phyloP scores from a whole-genome alignment of 1,284 basidiomycete genomes.

The Sparassis latifolia region DNA sequence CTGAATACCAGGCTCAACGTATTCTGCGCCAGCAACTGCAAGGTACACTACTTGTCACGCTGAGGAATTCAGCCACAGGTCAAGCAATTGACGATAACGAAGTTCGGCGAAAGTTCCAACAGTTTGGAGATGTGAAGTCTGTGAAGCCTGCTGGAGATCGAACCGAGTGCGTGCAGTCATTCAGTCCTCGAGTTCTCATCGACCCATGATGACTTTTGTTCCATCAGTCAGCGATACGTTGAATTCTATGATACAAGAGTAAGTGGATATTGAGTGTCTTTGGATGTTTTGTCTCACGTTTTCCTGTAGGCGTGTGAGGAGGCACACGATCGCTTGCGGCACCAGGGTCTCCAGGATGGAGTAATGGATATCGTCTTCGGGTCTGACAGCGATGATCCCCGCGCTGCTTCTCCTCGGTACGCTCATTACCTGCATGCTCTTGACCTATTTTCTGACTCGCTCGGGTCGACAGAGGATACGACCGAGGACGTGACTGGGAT shows the following conservation, averaged over 20 bases:
- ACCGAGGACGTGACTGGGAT: slow-evolving; percentile 42
- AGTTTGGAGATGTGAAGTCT: slow-evolving; percentile 86
- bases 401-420: slow-evolving; percentile 21
- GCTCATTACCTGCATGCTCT: not conserved
- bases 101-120: slow-evolving; percentile 75
- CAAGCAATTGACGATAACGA: slow-evolving; percentile 78
- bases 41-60: slow-evolving; percentile 77
- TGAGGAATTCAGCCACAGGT: slow-evolving; percentile 62
- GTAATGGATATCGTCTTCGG: slow-evolving; percentile 82
- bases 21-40: slow-evolving; percentile 47
- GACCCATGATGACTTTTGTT: not conserved
- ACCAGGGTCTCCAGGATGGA: slow-evolving; percentile 77
- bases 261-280: slow-evolving; percentile 18
- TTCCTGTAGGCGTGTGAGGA: slow-evolving; percentile 58
- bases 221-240: slow-evolving; percentile 69
- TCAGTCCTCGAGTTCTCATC: not conserved
- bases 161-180: slow-evolving; percentile 48
- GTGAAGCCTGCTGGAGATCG: slow-evolving; percentile 63
- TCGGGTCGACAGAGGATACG: slow-evolving; percentile 24
- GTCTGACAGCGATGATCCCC: slow-evolving; percentile 64
- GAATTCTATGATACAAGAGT: slow-evolving; percentile 88
- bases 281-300: not conserved
- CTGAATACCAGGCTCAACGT: not conserved
- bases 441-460: not conserved
- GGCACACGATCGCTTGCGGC: slow-evolving; percentile 76